A percentile compares a stretch with the other conserved stretches of the same genome.
Evolutionary conservation across 2,329 filamentous ascomycete species (phyloP).

Genomic region (Ploettnerulaceae sp.): DNA sequence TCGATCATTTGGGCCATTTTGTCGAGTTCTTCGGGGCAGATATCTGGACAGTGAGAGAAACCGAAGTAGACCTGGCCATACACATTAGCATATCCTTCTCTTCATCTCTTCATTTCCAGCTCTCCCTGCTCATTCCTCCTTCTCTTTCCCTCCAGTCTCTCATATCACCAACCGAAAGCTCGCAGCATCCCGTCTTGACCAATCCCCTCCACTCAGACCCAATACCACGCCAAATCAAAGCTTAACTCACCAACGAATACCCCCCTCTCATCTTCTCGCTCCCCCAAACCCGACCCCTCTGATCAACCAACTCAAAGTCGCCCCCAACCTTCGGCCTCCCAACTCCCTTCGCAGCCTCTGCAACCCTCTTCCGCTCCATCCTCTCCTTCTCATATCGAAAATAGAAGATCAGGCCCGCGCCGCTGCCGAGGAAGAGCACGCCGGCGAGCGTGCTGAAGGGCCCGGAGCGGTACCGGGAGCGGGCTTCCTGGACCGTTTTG

Average conservation of each 20-base stretch:
- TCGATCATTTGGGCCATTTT: conserved; percentile 99
- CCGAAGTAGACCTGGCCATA: conserved; percentile 81
- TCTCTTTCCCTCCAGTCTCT: background rate
- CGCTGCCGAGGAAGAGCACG: conserved; percentile 75
- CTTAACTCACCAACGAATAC: conserved; percentile 60
- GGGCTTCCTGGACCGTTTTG: conserved; percentile 33
- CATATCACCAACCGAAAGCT: background rate
- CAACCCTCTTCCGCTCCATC: conserved; percentile 82
- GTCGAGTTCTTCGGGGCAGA: conserved; percentile 97
- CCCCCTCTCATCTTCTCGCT: conserved; percentile 80
- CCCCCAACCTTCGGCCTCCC: conserved; percentile 92
- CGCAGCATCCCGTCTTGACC: background rate
- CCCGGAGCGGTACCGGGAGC: conserved; percentile 35
- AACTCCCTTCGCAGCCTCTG: conserved; percentile 88
- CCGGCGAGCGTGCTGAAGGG: conserved; percentile 94
- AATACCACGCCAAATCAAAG: background rate
- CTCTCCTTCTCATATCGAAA: conserved; percentile 91
- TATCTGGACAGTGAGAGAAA: conserved; percentile 97
- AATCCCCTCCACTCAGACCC: background rate
- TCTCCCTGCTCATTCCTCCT: background rate
- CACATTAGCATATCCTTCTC: background rate
- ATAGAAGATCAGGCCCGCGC: conserved; percentile 75
- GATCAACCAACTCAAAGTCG: conserved; percentile 74
- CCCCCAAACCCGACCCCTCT: conserved; percentile 73
- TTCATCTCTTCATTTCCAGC: background rate